Conservation (phyloP, 495 filamentous ascomycete species). For the Hypoxylon fragiforme region DNA sequence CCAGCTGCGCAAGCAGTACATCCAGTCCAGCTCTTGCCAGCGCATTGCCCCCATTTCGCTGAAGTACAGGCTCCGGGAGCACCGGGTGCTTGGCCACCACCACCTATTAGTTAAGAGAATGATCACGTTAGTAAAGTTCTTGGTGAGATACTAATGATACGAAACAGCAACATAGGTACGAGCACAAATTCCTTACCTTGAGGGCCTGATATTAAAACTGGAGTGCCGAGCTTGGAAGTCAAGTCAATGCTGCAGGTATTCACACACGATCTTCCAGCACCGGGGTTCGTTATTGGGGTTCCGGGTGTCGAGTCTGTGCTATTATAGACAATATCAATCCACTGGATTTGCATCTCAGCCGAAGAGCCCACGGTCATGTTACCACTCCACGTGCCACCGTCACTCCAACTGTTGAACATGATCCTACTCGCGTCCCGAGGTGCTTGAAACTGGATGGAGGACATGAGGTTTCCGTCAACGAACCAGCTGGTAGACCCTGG, state of each 20-base stretch:
- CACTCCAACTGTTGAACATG: constrained; percentile 75
- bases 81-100: constrained; percentile 4
- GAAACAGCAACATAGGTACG: no score
- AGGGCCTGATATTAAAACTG: constrained; percentile 47
- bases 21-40: constrained; percentile 46
- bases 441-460: constrained; percentile 63
- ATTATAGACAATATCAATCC: constrained; percentile 75
- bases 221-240: constrained; percentile 47
- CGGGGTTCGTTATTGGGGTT: constrained; percentile 20
- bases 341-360: constrained; percentile 71
- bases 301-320: constrained; percentile 38
- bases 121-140: constrained; percentile 2
- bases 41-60: constrained; percentile 50
- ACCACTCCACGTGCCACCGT: constrained; percentile 72
- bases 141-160: no score
- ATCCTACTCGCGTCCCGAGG: constrained; percentile 61
- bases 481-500: constrained; percentile 59
- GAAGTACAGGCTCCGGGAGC: constrained; percentile 27
- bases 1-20: constrained; percentile 43
- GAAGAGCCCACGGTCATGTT: constrained; percentile 62
- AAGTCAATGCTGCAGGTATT: constrained; percentile 55
- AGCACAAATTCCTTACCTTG: constrained; percentile 11
- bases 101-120: background rate
- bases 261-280: constrained; percentile 37
- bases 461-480: constrained; percentile 59